Evolutionary conservation across 1,284 basidiomycete species (phyloP), one percentile per base, ranked within the genome.

Genomic region (Ganoderma sinense): DNA sequence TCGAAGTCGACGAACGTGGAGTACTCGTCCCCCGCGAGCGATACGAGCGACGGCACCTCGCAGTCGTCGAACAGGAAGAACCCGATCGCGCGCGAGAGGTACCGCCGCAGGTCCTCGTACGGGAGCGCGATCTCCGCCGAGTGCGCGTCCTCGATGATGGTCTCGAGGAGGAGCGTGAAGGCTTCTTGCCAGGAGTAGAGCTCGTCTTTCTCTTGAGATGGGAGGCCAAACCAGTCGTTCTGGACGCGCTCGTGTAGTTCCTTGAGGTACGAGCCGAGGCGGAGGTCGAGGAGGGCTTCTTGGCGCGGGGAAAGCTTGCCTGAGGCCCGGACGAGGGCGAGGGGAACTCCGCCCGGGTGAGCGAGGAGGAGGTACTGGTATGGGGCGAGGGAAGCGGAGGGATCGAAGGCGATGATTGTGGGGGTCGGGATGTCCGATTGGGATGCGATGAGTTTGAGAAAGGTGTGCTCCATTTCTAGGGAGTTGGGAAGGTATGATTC

Each of bases 61-160:
- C 88, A 90, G 70, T 93, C 92, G 73, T 92, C 91, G 73, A 93
- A 94, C 10, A 94, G 82, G 78, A 88, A 93, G 65, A 84, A 90
- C 29, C 88, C 90, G 71, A 94, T 92, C 26, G 92, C 92, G 29
- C 90, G 88, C 23, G 86, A 87, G 33, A 92, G 85, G 73, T 80
- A 82, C 4, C 76, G 75, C 36, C 88, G 85, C 65, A 93, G 80
- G 45, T 86, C 83, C 39, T 78, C 76, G 73, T 81, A 86, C 51
- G 82, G 84, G 0, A 86, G 74, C n/a, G 64, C 72, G 26, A 79
- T 65, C 16, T 65, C 73, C 23, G 73, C 67, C 23, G 63, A 73
- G 10, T 69, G 65, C 18, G 74, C 76, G 43, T 79, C 78, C 23
- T 78, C 76, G n/a, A 93, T 79, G 18, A 89, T 79, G 2, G 81